Conservation (phyloP, 305 asterid species). For the Ilex paraguariensis region DNA sequence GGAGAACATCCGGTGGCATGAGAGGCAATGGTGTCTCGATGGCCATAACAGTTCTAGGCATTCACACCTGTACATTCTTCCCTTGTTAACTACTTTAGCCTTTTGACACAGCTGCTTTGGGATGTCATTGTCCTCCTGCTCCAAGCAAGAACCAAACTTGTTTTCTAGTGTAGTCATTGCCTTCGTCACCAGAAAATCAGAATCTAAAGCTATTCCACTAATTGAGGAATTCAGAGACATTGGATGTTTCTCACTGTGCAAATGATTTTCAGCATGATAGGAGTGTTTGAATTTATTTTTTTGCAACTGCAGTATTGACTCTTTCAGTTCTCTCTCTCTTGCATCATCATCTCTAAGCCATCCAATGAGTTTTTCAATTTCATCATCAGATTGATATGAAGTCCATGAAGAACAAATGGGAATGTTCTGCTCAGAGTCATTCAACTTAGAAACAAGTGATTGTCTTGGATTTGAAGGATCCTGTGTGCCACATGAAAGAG, state of each 20-base stretch:
- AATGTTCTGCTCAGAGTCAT: conserved; percentile 17
- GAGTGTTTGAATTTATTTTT: conserved; percentile 38
- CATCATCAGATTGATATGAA: conserved; percentile 57
- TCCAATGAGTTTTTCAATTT: conserved; percentile 54
- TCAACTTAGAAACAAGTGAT: conserved; percentile 7
- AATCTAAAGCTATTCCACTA: conserved; percentile 21
- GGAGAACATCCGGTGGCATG: conserved; percentile 73
- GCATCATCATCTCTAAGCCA: conserved; percentile 75
- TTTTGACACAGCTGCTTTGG: conserved; percentile 25
- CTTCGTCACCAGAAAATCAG: conserved; percentile 46
- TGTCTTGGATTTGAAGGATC: too few relatives aligned
- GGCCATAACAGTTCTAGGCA: conserved; percentile 84
- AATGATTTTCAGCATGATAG: conserved; percentile 31
- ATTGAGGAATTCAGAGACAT: conserved; percentile 13
- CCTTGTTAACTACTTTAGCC: conserved; percentile 25
- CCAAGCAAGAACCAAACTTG: conserved; percentile 42
- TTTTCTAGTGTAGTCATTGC: conserved; percentile 55
- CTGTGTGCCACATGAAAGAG: not conserved
- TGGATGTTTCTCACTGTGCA: conserved; percentile 27
- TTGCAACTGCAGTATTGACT: conserved; percentile 57
- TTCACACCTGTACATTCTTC: conserved; percentile 55
- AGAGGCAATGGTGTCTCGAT: conserved; percentile 60
- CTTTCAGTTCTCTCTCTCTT: conserved; percentile 76
- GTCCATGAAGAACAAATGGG: conserved; percentile 65
- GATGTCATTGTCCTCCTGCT: conserved; percentile 23